Conservation (phyloP, 176 grass and related monocot genomes). For the Avena atlantica region DNA sequence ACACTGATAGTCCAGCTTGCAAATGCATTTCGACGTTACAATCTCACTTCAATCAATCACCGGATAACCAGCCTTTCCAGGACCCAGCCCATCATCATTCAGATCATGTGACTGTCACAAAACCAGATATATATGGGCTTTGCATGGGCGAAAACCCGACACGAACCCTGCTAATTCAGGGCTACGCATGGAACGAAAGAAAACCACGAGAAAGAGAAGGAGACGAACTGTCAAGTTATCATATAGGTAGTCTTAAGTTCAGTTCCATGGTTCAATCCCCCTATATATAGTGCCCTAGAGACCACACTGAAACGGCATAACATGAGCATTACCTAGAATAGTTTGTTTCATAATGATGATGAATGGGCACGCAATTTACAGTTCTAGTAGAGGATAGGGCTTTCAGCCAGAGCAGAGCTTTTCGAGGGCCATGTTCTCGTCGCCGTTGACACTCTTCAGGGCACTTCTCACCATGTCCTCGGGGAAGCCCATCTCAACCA, state of each 20-base stretch:
- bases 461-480: conserved; percentile 88
- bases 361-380: conserved; percentile 52
- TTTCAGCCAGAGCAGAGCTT: conserved; percentile 82
- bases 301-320: conserved; percentile 48
- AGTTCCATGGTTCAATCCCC: conserved; percentile 40
- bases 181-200: too few relatives aligned
- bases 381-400: conserved; percentile 14
- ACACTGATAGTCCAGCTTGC: not conserved
- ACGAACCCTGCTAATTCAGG: not conserved
- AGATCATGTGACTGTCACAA: not conserved
- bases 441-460: conserved; percentile 82
- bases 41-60: not conserved
- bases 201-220: not conserved
- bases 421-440: conserved; percentile 95
- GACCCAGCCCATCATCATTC: not conserved
- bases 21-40: not conserved
- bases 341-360: conserved; percentile 36
- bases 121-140: not conserved
- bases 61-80: not conserved
- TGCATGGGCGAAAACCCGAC: not conserved
- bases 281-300: conserved; percentile 30
- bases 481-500: conserved; percentile 97
- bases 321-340: conserved; percentile 36
- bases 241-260: conserved; percentile 11
- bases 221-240: conserved; percentile 21